phyloP scores from a whole-genome alignment of 2,329 filamentous ascomycete species.

The Aspergillus oerlinghausenensis region DNA sequence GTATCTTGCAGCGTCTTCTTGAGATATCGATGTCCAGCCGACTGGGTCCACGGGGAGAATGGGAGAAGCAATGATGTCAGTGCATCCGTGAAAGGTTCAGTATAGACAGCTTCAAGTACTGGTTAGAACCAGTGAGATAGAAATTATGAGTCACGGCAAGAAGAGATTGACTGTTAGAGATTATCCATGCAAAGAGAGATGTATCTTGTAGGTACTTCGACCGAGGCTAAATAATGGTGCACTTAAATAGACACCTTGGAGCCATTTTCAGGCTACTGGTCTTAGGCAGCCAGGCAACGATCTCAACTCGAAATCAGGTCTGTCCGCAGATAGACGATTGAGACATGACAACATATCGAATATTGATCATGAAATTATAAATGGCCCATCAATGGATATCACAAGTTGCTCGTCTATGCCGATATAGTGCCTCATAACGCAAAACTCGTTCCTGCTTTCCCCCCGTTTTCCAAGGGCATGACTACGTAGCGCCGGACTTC shows the following conservation, averaged over 20 bases:
- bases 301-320: neutral
- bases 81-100: neutral
- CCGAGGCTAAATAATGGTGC: neutral
- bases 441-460: neutral
- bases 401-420: neutral
- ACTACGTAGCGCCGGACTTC: neutral
- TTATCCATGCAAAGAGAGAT: neutral
- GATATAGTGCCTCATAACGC: neutral
- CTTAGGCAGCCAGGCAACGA: neutral
- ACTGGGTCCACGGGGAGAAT: neutral
- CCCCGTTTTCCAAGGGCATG: conserved; percentile 1
- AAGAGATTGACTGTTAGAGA: neutral
- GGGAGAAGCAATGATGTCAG: neutral
- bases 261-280: neutral
- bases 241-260: neutral
- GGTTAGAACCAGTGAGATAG: neutral
- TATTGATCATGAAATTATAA: neutral
- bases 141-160: neutral
- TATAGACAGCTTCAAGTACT: neutral
- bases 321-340: neutral
- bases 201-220: neutral
- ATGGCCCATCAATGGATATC: neutral
- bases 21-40: neutral
- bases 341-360: neutral
- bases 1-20: neutral